phyloP scores from a whole-genome alignment of 2,329 filamentous ascomycete genomes.

The Harringtonia lauricola region DNA sequence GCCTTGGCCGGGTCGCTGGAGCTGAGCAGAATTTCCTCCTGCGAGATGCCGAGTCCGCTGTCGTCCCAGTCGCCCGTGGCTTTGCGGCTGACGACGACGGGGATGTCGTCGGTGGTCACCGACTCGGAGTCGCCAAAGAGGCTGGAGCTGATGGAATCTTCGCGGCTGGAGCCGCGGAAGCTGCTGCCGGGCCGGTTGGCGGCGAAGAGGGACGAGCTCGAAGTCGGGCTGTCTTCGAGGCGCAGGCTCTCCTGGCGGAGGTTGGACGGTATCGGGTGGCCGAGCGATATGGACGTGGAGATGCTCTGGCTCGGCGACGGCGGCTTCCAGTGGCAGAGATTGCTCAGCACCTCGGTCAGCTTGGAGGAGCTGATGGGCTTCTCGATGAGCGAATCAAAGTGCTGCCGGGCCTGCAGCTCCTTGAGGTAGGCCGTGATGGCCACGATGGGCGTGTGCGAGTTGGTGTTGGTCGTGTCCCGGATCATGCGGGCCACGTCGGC shows the following conservation, averaged over 20 bases:
- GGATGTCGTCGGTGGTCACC: conserved; percentile 64
- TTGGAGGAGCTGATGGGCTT: conserved; percentile 93
- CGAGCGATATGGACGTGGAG: conserved; percentile 31
- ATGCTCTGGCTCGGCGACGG: conserved; percentile 38
- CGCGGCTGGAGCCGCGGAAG: conserved; percentile 68
- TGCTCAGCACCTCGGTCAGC: conserved; percentile 75
- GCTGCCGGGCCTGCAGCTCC: conserved; percentile 85
- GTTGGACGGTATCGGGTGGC: conserved; percentile 50
- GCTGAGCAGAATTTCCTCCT: conserved; percentile 36
- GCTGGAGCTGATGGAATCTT: conserved; percentile 81
- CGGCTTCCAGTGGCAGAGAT: conserved; percentile 88
- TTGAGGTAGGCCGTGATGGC: conserved; percentile 98
- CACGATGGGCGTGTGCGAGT: conserved; percentile 88
- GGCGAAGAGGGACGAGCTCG: conserved; percentile 63
- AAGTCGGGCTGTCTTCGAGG: conserved; percentile 74
- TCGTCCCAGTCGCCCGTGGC: conserved; percentile 70
- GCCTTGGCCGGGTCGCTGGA: conserved; percentile 17
- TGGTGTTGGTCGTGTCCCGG: conserved; percentile 89
- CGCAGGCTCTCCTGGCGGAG: conserved; percentile 53
- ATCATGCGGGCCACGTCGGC: conserved; percentile 97
- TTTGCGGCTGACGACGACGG: conserved; percentile 62
- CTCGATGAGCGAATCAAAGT: conserved; percentile 91
- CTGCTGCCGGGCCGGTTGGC: conserved; percentile 60
- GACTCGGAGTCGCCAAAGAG: conserved; percentile 81
- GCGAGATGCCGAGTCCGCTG: conserved; percentile 66